phyloP scores from a whole-genome alignment of 805 yeast genomes.

The Groenewaldozyma tartarivorans region DNA sequence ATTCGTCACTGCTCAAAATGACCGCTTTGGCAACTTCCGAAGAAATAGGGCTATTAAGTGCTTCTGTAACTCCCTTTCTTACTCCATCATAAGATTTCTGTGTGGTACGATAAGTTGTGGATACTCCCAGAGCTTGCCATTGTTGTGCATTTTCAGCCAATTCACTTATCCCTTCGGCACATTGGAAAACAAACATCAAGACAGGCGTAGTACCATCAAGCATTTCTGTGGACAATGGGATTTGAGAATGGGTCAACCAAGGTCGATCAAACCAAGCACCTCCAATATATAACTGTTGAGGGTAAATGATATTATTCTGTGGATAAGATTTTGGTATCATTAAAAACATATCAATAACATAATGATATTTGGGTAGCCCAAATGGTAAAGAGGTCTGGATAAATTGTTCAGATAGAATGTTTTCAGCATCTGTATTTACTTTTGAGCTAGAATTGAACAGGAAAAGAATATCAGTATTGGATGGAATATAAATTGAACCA shows the following conservation, averaged over 20 bases:
- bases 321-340: slow-evolving; percentile 10
- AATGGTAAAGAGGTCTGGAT: slow-evolving; percentile 15
- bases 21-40: slow-evolving; percentile 16
- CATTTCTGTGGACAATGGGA: slow-evolving; percentile 8
- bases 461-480: slow-evolving; percentile 12
- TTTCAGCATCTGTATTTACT: background rate
- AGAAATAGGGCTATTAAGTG: slow-evolving; percentile 2
- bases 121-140: background rate
- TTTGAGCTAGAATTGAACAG: slow-evolving; percentile 11
- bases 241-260: slow-evolving; percentile 4
- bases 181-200: slow-evolving; percentile 10
- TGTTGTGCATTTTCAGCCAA: background rate
- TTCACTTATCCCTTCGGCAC: slow-evolving; percentile 4
- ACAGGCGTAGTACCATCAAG: slow-evolving; percentile 5
- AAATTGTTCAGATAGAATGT: slow-evolving; percentile 6
- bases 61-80: background rate
- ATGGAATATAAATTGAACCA: slow-evolving; percentile 11
- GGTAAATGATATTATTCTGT: background rate
- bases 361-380: slow-evolving; percentile 14
- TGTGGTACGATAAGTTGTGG: background rate
- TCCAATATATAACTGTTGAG: slow-evolving; percentile 1
- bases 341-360: slow-evolving; percentile 10
- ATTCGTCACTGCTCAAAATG: slow-evolving; percentile 9
- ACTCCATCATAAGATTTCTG: background rate
- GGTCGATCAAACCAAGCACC: slow-evolving; percentile 6